Conservation (phyloP, 805 yeast species). For the Sungouiella blattae region DNA sequence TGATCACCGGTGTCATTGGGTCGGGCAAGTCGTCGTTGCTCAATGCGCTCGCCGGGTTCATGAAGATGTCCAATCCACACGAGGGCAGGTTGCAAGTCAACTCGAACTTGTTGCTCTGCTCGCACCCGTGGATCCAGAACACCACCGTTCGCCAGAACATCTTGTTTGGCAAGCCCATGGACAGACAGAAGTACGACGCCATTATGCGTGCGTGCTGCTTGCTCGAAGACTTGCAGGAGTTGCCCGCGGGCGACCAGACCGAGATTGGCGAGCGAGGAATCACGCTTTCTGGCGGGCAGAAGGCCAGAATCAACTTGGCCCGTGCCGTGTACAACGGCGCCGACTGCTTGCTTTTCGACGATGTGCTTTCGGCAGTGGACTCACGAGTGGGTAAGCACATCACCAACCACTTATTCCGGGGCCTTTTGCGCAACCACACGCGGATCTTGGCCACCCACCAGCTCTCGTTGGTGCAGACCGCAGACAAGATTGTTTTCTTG, state of each 20-base stretch:
- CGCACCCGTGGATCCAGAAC: conserved; percentile 43
- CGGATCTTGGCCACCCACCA: conserved; percentile 43
- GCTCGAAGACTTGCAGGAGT: conserved; percentile 31
- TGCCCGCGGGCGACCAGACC: conserved; percentile 37
- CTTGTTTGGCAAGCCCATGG: conserved; percentile 32
- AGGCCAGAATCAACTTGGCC: conserved; percentile 43
- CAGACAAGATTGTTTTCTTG: conserved; percentile 36
- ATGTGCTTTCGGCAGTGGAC: conserved; percentile 44
- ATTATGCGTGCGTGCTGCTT: conserved; percentile 38
- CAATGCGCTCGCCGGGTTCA: conserved; percentile 37
- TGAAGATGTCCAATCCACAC: conserved; percentile 28
- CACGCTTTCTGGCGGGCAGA: conserved; percentile 45
- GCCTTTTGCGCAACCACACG: conserved; percentile 31
- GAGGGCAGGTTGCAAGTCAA: conserved; percentile 24
- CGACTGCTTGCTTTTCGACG: conserved; percentile 36
- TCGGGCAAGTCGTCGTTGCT: conserved; percentile 42
- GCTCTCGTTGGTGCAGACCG: conserved; percentile 34
- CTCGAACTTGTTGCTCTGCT: conserved; percentile 32
- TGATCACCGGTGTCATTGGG: conserved; percentile 42
- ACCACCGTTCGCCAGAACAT: conserved; percentile 40
- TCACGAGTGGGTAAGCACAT: conserved; percentile 42
- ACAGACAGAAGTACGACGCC: conserved; percentile 23
- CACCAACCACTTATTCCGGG: conserved; percentile 31
- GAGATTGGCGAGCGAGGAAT: conserved; percentile 46
- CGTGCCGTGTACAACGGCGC: conserved; percentile 38